These are phyloP conservation scores for Fraxinus floribunda DNA, from an alignment of 305 asterid species.

Conservation along the genomic window DNA sequence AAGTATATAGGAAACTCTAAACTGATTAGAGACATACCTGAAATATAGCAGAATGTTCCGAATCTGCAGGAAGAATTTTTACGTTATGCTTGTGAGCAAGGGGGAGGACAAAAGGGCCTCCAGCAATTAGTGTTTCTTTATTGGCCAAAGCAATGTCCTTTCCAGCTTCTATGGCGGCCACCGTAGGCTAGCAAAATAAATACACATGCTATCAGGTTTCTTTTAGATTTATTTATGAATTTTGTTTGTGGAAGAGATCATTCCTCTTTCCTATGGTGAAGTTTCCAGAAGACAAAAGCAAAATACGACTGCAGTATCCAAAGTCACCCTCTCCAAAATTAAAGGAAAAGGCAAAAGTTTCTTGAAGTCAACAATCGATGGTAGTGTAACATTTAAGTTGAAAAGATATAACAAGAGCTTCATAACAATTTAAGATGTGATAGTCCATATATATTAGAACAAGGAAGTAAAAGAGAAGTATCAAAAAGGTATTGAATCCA, in stretches of 20 bases:
- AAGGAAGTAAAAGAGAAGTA: neutral
- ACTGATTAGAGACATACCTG: constrained; percentile 48
- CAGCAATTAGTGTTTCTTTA: constrained; percentile 94
- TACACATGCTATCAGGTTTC: neutral
- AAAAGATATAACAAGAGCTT: neutral
- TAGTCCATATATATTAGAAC: neutral
- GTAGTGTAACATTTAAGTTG: neutral
- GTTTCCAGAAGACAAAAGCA: neutral
- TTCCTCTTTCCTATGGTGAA: neutral
- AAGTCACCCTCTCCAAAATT: neutral
- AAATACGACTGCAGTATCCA: neutral
- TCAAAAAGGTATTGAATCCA: neutral
- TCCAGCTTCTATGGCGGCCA: constrained; percentile 97
- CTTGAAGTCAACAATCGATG: neutral
- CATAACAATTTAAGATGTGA: neutral
- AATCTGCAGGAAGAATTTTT: constrained; percentile 99
- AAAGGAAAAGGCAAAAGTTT: neutral
- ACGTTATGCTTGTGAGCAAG: constrained; percentile 93
- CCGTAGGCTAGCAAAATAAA: constrained; percentile 64
- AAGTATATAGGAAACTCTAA: neutral
- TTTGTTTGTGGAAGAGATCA: neutral
- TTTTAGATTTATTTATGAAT: neutral
- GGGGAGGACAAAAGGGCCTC: constrained; percentile 97
- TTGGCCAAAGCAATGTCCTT: constrained; percentile 96
- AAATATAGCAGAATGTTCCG: constrained; percentile 97